Base-by-base conservation (phyloP, 306 rosid genomes). In the Elaeagnus macrophylla region DNA sequence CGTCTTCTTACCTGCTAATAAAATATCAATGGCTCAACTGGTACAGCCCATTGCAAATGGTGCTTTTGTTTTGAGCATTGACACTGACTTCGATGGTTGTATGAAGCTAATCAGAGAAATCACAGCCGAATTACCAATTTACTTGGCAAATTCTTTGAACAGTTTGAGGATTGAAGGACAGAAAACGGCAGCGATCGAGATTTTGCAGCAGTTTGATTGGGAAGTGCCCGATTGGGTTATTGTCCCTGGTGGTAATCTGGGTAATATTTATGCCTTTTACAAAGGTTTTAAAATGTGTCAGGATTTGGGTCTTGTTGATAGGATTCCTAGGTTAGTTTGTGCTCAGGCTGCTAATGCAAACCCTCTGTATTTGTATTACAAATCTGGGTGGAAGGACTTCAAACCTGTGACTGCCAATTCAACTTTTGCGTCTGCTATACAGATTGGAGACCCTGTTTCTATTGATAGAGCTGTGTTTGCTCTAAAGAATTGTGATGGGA, bases 211-310 rank as follows among this genome's bases (percentile, higher is more conserved):
- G 57, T 84, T 84, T 36, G 80, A 88, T 39, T 88, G 96, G 96
- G 72, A 76, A 50, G 96, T 88, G 0, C 96, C 96, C 0, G 86
- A 88, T 60, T 88, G 96, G 96, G 96, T 88, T 7, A 77, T 88
- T 17, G 72, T 88, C 9, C 97, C 95, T 0, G 88, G 91, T 2
- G 97, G 97, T 0, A 88, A 84, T 59, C 67, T 88, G 0, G 97
- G 91, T 1, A 84, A 84, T 43, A 88, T 88, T 1, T 88, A 82
- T 55, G 96, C 94, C 0, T 88, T 88, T 47, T 82, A 88, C 72
- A 88, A 88, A 48, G 97, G 95, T 5, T 88, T 88, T 74, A 72
- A 82, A 70, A 84, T 88, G 95, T 84, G 97, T 56, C 55, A 70
- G 44, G 91, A 84, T 4, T 69, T 88, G 44, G 97, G 95, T 13